phyloP scores from a whole-genome alignment of 1,284 basidiomycete genomes.

The Grifola frondosa region DNA sequence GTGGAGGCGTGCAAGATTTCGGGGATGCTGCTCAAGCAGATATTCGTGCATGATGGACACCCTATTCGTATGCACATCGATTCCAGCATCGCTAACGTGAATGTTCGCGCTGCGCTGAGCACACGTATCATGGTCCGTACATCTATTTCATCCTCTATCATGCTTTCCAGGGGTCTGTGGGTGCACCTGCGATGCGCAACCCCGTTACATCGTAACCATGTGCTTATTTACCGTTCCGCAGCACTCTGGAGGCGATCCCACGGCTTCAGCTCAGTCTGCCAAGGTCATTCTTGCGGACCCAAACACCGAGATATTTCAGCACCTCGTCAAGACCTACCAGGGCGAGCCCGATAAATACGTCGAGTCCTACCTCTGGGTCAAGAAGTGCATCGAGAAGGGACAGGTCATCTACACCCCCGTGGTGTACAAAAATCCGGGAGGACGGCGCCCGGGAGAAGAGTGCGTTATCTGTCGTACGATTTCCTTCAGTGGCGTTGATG shows the following conservation, averaged over 20 bases:
- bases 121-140: slow-evolving; percentile 64
- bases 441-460: slow-evolving; percentile 78
- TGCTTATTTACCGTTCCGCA: slow-evolving; percentile 28
- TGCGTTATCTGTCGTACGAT: slow-evolving; percentile 38
- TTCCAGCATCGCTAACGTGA: slow-evolving; percentile 71
- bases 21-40: slow-evolving; percentile 67
- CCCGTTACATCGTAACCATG: slow-evolving; percentile 5
- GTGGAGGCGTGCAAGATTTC: slow-evolving; percentile 77
- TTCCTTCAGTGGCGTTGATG: background rate
- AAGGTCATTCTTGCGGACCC: slow-evolving; percentile 76
- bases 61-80: slow-evolving; percentile 77
- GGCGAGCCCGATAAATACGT: slow-evolving; percentile 66
- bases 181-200: no score
- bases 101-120: slow-evolving; percentile 60
- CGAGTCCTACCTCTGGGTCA: slow-evolving; percentile 78
- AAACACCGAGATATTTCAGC: slow-evolving; percentile 67
- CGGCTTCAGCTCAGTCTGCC: slow-evolving; percentile 61
- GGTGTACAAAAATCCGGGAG: slow-evolving; percentile 79
- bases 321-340: slow-evolving; percentile 68
- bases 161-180: no score
- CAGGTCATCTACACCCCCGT: slow-evolving; percentile 64
- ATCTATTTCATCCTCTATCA: background rate
- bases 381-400: slow-evolving; percentile 71
- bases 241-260: slow-evolving; percentile 77
- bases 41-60: slow-evolving; percentile 61